Base-by-base conservation (phyloP, 495 filamentous ascomycete genomes). In the Pyrenula massariospora region DNA sequence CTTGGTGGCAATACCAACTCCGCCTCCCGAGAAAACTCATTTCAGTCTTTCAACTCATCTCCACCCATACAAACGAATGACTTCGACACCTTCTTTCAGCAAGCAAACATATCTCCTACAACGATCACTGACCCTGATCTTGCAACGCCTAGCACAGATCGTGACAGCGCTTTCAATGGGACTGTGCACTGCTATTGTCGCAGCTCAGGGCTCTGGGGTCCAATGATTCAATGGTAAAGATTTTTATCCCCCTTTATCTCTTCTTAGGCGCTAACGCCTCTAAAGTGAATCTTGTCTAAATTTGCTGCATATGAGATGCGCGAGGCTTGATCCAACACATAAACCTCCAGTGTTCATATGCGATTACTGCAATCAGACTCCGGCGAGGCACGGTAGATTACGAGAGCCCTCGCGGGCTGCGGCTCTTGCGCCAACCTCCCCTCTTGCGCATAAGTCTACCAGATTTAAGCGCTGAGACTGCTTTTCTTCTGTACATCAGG, bases 221-320 rank as follows among this genome's bases (percentile, higher is more conserved):
- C 87, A 54, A 85, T 95, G 84, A 84, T 96, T 60, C 87, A 91
- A 72, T 96, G 87, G 87, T 90, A 74, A 58, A 76, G 70, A 53
- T 10, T 56, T 15, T 54, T 21, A 1, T 1, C 12, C 42, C 12
- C n/a, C 22, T 2, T 3, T 52, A 15, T 20, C 52, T 20, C 12
- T 48, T 2, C 22, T 58, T 24, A 24, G 22, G 21, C 36, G 48
- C 63, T 71, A 48, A 69, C 47, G 19, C 19, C 5, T 20, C 25
- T 31, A 20, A 62, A 91, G 90, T 70, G 85, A 91, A 71, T 91
- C 89, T 2, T 96, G 90, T 69, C 85, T 82, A 47, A 85, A 91
- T 69, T 92, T 85, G 83, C 78, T 91, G 24, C 90, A 96, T 63
- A 85, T 83, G 3, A 77, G 77, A 61, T 96, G 90, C 64, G 78